Percentiles rank a stretch among this genome's conserved stretches.
These are phyloP conservation scores for Lodderomyces orthopsilosis DNA, from an alignment of 1,139 yeast genomes.

Conservation along the genomic window DNA sequence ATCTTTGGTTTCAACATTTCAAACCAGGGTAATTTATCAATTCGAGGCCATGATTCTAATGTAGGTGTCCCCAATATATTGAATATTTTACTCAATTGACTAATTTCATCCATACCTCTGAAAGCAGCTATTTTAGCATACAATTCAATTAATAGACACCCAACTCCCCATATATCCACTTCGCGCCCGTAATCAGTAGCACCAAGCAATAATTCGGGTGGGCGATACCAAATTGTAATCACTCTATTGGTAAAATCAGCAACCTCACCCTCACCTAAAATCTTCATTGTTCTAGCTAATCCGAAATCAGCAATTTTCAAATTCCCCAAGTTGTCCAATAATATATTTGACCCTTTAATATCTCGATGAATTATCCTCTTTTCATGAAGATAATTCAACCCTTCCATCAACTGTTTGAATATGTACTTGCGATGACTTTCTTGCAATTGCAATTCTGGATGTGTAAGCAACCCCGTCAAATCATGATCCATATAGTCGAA, in stretches of 20 bases:
- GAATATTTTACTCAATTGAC: constrained; percentile 75
- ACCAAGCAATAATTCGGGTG: constrained; percentile 89
- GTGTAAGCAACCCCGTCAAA: constrained; percentile 80
- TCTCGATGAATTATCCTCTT: constrained; percentile 86
- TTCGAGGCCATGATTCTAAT: constrained; percentile 71
- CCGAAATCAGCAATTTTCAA: constrained; percentile 94
- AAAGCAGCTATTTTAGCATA: constrained; percentile 75
- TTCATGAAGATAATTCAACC: constrained; percentile 76
- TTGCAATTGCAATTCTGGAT: constrained; percentile 62
- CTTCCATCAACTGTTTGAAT: constrained; percentile 74
- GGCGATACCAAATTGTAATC: constrained; percentile 95
- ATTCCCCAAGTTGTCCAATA: constrained; percentile 68
- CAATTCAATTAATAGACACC: constrained; percentile 82
- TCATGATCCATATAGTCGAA: constrained; percentile 95
- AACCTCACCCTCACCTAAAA: constrained; percentile 46
- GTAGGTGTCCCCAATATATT: constrained; percentile 87
- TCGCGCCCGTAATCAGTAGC: constrained; percentile 87
- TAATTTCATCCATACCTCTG: constrained; percentile 85
- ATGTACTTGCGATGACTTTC: constrained; percentile 74
- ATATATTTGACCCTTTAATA: constrained; percentile 88
- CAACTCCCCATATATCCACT: constrained; percentile 97
- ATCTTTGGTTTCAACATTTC: constrained; percentile 70
- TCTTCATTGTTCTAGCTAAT: constrained; percentile 77
- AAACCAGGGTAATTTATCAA: constrained; percentile 85
- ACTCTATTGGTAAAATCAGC: constrained; percentile 91